Conservation (phyloP, 106 monocot species). For the Phalaenopsis aphrodite region DNA sequence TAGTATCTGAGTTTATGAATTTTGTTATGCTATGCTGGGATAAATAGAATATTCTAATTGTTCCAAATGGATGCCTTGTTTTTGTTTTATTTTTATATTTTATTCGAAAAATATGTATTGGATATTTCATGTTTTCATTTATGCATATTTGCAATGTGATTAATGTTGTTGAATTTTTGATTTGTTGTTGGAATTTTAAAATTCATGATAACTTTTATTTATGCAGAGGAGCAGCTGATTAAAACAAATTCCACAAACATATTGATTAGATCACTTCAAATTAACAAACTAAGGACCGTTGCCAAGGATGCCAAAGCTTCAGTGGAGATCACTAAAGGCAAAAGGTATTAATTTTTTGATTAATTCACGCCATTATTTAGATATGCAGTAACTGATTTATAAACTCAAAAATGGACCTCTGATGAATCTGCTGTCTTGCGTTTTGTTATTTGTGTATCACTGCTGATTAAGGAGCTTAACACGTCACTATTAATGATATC, state of each 20-base stretch:
- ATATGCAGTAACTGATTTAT: not conserved
- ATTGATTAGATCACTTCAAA: conserved; percentile 47
- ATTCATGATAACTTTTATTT: conserved; percentile 2
- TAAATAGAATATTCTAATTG: not conserved
- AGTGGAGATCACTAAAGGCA: conserved; percentile 28
- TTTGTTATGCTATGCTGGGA: not conserved
- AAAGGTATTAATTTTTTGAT: conserved; percentile 19
- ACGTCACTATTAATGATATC: not conserved
- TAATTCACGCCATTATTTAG: not conserved
- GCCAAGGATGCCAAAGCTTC: conserved; percentile 23
- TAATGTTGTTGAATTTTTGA: not conserved
- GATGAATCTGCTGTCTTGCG: not conserved
- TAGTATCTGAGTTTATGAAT: not conserved
- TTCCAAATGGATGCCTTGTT: conserved; percentile 1
- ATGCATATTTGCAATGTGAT: not conserved
- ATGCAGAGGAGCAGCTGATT: conserved; percentile 40
- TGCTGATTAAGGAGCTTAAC: not conserved
- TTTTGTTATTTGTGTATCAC: not conserved
- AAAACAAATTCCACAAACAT: conserved; percentile 47
- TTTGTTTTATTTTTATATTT: not conserved
- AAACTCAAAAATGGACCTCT: not conserved
- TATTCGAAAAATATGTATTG: not conserved
- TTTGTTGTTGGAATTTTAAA: not conserved
- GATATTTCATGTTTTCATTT: not conserved
- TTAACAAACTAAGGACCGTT: conserved; percentile 36